Conservation (phyloP, 306 rosid genomes). For the Lathyrus sativus region DNA sequence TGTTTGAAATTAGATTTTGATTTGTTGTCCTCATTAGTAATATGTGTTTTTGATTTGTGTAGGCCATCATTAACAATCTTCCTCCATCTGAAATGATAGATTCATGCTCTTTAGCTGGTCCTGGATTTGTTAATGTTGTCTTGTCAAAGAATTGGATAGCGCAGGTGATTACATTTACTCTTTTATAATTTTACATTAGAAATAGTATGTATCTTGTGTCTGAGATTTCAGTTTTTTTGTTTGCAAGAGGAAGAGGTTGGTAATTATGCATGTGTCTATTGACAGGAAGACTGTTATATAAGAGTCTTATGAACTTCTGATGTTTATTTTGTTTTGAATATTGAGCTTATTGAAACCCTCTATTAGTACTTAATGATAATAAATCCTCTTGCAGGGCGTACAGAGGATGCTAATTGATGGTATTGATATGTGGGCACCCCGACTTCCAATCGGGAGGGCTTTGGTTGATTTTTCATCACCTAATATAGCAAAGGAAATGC, state of each 20-base stretch:
- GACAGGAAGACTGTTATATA: conserved; percentile 14
- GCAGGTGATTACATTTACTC: conserved; percentile 53
- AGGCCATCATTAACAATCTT: conserved; percentile 82
- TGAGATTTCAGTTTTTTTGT: neutral
- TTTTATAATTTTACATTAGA: conserved; percentile 15
- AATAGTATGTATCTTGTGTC: neutral
- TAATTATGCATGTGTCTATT: neutral
- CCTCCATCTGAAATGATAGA: conserved; percentile 72
- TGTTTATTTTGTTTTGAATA: conserved; percentile 21
- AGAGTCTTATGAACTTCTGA: conserved; percentile 9
- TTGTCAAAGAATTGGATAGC: conserved; percentile 81
- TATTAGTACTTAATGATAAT: conserved; percentile 12
- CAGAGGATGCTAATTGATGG: conserved; percentile 77
- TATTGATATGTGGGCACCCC: conserved; percentile 86
- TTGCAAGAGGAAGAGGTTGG: neutral
- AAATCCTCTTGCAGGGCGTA: conserved; percentile 59
- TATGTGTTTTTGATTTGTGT: conserved; percentile 26
- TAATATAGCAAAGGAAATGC: conserved; percentile 96
- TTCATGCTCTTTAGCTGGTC: conserved; percentile 59
- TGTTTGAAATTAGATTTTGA: conserved; percentile 7
- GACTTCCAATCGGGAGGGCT: conserved; percentile 65
- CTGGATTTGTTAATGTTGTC: conserved; percentile 59
- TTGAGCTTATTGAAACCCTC: neutral
- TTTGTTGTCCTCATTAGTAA: conserved; percentile 14
- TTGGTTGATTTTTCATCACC: conserved; percentile 95